Evolutionary conservation across 164 flowering plant species (phyloP), one percentile per base, ranked within the genome.

Genomic region (Aristolochia californica): DNA sequence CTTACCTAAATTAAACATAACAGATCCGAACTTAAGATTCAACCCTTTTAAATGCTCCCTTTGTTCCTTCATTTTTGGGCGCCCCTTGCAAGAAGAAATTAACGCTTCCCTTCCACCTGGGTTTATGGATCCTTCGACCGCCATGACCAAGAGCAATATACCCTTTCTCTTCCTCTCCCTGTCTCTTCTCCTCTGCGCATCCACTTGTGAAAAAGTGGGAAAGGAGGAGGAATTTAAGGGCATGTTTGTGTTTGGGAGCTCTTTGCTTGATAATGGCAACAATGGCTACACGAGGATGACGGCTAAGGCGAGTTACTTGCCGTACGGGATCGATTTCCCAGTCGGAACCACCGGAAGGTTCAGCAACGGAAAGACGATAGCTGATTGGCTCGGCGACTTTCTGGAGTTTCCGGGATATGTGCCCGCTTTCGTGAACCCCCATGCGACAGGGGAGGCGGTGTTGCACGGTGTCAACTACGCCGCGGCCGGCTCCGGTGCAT

Each of bases 251-350:
- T 85, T 85, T 62, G 94, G 94, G 30, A 74, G 80, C 68, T 85
- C 94, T 44, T n/a, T 83, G 43, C 78, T 81, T n/a, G 94, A 85
- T 60, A 83, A 74, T 72, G 94, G 94, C 12, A 85, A 85, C 78
- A 85, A 85, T 63, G 81, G 80, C 66, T 80, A 68, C 73, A 58
- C 81, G 12, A 24, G 23, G 17, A 67, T 77, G 0, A 22, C 25
- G 8, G 72, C 82, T 5, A 81, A 62, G 45, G 87, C 80, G 11
- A 66, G 83, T 53, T 83, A 64, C 66, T 53, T 64, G 40, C 88
- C 94, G 0, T 85, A 85, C 58, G 93, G 93, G 18, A 58, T 83
- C 2, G 93, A 85, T 52, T 83, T 81, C 48, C 81, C 79, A 13
- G 16, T 24, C 0, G 88, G 88, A 0, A 74, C 85, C 40, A 62